A percentile compares a stretch with the other conserved stretches of the same genome.
These are phyloP conservation scores for Hypoxylon sp. DNA, from an alignment of 2,329 filamentous ascomycete species.

Conservation along the genomic window DNA sequence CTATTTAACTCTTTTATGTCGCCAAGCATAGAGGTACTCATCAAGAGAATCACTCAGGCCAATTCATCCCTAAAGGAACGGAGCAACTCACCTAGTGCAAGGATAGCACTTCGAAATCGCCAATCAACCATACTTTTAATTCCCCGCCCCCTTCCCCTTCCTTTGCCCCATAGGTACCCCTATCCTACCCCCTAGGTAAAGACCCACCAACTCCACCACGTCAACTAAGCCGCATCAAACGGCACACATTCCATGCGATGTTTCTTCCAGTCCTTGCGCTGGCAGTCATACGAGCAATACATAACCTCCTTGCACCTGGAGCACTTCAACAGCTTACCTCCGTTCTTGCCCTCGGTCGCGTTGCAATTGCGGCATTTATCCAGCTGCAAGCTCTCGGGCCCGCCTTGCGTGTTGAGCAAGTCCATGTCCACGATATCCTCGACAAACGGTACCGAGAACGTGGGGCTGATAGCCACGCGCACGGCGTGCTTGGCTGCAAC, in stretches of 20 bases:
- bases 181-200: neutral
- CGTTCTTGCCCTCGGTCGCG: slow-evolving; percentile 49
- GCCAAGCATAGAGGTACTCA: neutral
- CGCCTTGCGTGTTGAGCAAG: neutral
- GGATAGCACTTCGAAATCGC: too few species aligned
- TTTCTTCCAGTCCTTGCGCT: slow-evolving; percentile 67
- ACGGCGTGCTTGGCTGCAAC: slow-evolving; percentile 59
- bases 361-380: slow-evolving; percentile 56
- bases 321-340: slow-evolving; percentile 59
- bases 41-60: too few species aligned
- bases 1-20: too few species aligned
- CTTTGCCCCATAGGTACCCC: too few species aligned
- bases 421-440: slow-evolving; percentile 56
- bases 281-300: slow-evolving; percentile 68
- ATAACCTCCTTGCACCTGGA: slow-evolving; percentile 58
- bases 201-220: neutral
- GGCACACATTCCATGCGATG: slow-evolving; percentile 60
- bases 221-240: slow-evolving; percentile 9
- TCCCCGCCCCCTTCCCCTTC: too few species aligned
- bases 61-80: too few species aligned
- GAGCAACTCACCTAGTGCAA: too few species aligned
- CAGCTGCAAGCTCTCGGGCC: slow-evolving; percentile 11
- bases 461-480: slow-evolving; percentile 69
- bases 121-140: neutral
- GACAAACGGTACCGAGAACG: slow-evolving; percentile 60